Evolutionary conservation across 2,329 filamentous ascomycete species (phyloP), one percentile per base, ranked within the genome.

Genomic region (Fusarium sp.): DNA sequence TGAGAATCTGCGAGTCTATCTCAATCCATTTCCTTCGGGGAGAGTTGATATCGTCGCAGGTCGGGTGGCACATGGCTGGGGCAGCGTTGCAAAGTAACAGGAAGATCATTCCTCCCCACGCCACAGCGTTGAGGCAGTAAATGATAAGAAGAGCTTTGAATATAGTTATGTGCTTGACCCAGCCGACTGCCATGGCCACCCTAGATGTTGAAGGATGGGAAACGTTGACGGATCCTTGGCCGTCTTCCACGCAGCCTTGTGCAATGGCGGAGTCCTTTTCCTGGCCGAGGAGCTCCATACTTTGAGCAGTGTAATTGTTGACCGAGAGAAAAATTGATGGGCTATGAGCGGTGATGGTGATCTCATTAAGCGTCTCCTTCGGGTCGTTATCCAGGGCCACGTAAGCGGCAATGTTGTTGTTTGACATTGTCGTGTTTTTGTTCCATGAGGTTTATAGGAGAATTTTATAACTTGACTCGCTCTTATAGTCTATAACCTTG

Each of bases 11-110:
- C 1, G 92, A 93, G 80, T 95, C 93, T 76, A 90, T 92, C 82
- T 97, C 94, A 72, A 97, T 89, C 94, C 94, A 97, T 68, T 91
- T 91, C 22, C 92, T 87, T 7, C 94, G 89, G 4, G 93, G 90
- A 0, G 93, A 94, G 77, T 94, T 85, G 79, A 94, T 91, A 73
- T 93, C 86, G 78, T 93, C 87, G 83, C 42, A 47, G 2, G 42
- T 24, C 6, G 42, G 22, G 14, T 24, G 22, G 3, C 42, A 47
- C 42, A 47, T 27, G 22, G 42, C 42, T 18, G 42, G 42, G 2
- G 22, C 22, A 13, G 42, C 42, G 7, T 47, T 47, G 42, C 42
- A 27, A 16, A 47, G 42, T 16, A 47, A 18, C 8, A 47, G 7
- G n/a, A 47, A 47, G 22, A 47, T 27, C 42, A 47, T 47, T 9